Conservation (phyloP, 208 protist genomes). For the Acanthamoeba sp. region DNA sequence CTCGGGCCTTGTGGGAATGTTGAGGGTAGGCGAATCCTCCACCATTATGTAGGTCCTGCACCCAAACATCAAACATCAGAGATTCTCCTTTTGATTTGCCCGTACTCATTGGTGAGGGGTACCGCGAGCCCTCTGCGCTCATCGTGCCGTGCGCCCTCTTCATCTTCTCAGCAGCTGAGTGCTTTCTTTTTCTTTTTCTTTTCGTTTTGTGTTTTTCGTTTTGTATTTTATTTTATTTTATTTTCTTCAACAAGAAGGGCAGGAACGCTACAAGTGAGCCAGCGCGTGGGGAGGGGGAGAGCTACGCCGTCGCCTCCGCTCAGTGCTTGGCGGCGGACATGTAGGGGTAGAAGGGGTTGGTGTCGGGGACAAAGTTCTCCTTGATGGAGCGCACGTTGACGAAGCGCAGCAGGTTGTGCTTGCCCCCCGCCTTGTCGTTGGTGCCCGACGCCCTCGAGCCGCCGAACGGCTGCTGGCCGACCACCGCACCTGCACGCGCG, state of each 20-base stretch:
- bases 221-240: no score
- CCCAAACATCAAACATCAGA: no score
- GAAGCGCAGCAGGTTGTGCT: constrained; percentile 93
- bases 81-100: not conserved
- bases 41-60: constrained; percentile 28
- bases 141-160: constrained; percentile 1
- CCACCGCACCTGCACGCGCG: constrained; percentile 92
- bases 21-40: constrained; percentile 13
- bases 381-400: constrained; percentile 95
- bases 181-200: no score
- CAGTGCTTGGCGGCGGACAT: constrained; percentile 78
- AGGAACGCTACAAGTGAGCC: no score
- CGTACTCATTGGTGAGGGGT: not conserved
- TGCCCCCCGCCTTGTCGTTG: constrained; percentile 97
- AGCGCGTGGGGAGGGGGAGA: no score
- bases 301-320: no score
- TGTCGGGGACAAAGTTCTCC: constrained; percentile 95
- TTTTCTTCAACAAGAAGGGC: no score
- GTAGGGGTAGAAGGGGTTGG: constrained; percentile 94
- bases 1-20: not conserved
- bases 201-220: no score
- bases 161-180: not conserved
- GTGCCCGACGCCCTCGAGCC: constrained; percentile 92
- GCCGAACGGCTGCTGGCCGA: constrained; percentile 98
- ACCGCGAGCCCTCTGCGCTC: not conserved